Conservation (phyloP, 2,329 filamentous ascomycete genomes). For the Dothiorella sarmentorum region DNA sequence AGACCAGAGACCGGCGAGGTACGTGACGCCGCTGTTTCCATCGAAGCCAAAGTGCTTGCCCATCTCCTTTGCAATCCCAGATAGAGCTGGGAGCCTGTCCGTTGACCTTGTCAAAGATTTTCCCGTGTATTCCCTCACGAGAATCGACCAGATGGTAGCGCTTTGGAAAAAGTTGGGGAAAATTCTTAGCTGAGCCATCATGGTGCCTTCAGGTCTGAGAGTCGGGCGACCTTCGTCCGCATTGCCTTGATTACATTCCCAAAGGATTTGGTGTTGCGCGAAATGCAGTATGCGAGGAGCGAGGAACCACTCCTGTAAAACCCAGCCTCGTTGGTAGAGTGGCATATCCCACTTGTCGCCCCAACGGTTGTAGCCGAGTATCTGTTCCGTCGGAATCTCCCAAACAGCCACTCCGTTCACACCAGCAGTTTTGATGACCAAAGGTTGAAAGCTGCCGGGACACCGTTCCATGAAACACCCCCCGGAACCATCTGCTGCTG, state of each 20-base stretch:
- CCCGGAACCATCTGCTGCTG: neutral
- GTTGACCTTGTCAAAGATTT: no score
- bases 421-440: neutral
- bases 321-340: slow-evolving; percentile 21
- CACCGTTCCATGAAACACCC: neutral
- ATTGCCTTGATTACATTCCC: slow-evolving; percentile 22
- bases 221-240: neutral
- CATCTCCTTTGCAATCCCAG: neutral
- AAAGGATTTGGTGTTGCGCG: slow-evolving; percentile 23
- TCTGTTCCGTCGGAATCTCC: no score
- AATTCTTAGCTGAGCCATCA: no score
- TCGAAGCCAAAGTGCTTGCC: neutral
- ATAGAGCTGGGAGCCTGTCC: neutral
- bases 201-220: no score
- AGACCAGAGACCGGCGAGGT: neutral
- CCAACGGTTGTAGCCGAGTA: no score
- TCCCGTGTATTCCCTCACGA: no score
- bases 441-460: neutral
- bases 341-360: neutral
- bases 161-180: no score
- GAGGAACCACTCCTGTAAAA: slow-evolving; percentile 27
- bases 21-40: neutral
- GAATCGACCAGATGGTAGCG: no score
- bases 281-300: slow-evolving; percentile 25
- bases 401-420: no score